Evolutionary conservation across 768 basidiomycete genomes (phyloP), one percentile per base, ranked within the genome.

Genomic region (Lactarius trivialis): DNA sequence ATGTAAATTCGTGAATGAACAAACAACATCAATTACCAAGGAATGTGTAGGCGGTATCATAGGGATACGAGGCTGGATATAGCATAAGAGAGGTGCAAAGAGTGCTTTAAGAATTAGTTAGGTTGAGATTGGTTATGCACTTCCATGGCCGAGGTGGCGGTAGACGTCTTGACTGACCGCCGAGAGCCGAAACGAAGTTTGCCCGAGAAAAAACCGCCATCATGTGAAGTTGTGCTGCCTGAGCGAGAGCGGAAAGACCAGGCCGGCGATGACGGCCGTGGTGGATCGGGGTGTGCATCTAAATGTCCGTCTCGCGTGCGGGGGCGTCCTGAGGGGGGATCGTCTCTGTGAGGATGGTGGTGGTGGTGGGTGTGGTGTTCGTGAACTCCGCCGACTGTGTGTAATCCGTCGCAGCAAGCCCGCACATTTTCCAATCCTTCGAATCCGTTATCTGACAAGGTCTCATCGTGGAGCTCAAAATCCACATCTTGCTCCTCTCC

Each of bases 401-500:
- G 92, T 56, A 84, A 80, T 21, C 91, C 91, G 71, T 92, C 90
- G 68, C 91, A 93, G 71, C 91, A 93, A 1, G 89, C 93, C 26
- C 96, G 82, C 24, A 98, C 94, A 69, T 98, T 98, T 76, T 98
- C 95, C 58, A 98, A 73, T 0, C 93, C 94, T 69, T 98, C 95
- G 71, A 84, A 98, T 5, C 85, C 91, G 34, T 85, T 85, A 66
- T 91, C 90, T 14, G 85, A 88, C 65, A 82, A 72, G 24, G 79
- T 78, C 21, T 85, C 88, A 21, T 84, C 89, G 68, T 94, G 86
- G 34, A 93, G 76, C 75, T 95, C 91, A 69, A 95, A 91, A 68
- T 91, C 89, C 1, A 89, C 76, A 24, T 86, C 90, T 3, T 85
- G 85, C 0, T 83, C 81, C 14, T 85, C 82, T 24, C 73, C 43